Base-by-base conservation (phyloP, 1,139 yeast genomes). In the Yamadazyma diospyri region DNA sequence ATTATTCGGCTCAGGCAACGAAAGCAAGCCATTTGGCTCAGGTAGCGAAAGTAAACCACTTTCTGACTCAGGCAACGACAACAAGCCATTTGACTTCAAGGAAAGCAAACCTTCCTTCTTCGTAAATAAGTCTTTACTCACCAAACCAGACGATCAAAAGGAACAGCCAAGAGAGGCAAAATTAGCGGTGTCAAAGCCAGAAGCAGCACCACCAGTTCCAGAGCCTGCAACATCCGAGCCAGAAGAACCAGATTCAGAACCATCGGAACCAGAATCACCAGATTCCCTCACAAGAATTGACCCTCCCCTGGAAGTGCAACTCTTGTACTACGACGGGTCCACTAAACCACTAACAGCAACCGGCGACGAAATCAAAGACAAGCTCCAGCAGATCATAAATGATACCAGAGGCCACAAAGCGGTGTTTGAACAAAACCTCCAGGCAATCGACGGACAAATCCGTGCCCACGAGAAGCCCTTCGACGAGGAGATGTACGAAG, bases 361-460 rank as follows among this genome's bases (percentile, higher is more conserved):
- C 2, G 33, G 30, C 2, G 35, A 40, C 22, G 23, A 18, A n/a
- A 30, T 48, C 5, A 16, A 29, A 8, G 41, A 46, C 23, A 47
- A 50, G 23, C 39, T 45, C 2, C 12, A 25, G 7, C 45, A 48
- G 11, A 43, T 56, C 6, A 31, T 47, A n/a, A 42, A 38, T 28
- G 39, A 34, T 14, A 48, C 59, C 1, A 34, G 48, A 25, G 62
- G 55, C 4, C 38, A 50, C 28, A 32, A 50, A 17, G 16, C 33
- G 18, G 37, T 51, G 10, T 32, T 51, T 16, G 35, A 38, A 8
- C 23, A 32, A 9, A 53, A 53, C 31, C 23, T 42, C 4, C n/a
- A 36, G 11, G 7, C 32, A 13, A 12, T 35, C 12, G 15, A 17
- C 6, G 11, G 18, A n/a, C 17, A 21, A 19, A 14, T 35, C 4